Evolutionary conservation across 1,284 basidiomycete genomes (phyloP).

Genomic region (Irpex sp.): DNA sequence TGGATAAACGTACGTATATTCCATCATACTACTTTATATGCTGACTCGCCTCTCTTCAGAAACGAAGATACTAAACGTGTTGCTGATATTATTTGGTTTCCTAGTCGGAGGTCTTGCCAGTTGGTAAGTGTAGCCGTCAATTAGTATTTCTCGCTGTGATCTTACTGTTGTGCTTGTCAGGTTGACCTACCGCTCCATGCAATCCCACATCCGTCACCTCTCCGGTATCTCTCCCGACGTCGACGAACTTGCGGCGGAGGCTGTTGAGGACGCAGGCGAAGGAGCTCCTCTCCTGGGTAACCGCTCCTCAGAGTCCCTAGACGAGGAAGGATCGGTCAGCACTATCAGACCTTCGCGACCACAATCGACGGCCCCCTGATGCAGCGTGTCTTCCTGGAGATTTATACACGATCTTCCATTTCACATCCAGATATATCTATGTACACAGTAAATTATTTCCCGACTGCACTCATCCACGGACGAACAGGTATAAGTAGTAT

Average conservation of each 20-base stretch:
- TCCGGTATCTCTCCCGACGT: conserved; percentile 44
- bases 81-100: conserved; percentile 54
- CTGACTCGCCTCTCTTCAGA: conserved; percentile 28
- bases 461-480: neutral
- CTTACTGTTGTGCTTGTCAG: conserved; percentile 29
- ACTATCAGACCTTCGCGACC: conserved; percentile 7
- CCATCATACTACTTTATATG: too few relatives aligned
- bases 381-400: neutral
- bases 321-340: conserved; percentile 9
- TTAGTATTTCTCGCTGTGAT: conserved; percentile 2
- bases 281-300: conserved; percentile 50
- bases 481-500: conserved; percentile 3
- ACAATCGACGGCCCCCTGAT: conserved; percentile 5
- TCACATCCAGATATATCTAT: neutral
- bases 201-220: conserved; percentile 53
- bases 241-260: conserved; percentile 54
- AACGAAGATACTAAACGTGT: conserved; percentile 59
- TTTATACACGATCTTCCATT: neutral
- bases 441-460: neutral
- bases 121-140: conserved; percentile 43
- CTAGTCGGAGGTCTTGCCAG: conserved; percentile 51
- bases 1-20: conserved; percentile 57
- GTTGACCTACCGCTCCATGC: conserved; percentile 57
- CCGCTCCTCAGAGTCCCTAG: conserved; percentile 20
- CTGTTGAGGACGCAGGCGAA: conserved; percentile 59